Conservation (phyloP, 2,329 filamentous ascomycete genomes). For the Botrytis sinoallii region DNA sequence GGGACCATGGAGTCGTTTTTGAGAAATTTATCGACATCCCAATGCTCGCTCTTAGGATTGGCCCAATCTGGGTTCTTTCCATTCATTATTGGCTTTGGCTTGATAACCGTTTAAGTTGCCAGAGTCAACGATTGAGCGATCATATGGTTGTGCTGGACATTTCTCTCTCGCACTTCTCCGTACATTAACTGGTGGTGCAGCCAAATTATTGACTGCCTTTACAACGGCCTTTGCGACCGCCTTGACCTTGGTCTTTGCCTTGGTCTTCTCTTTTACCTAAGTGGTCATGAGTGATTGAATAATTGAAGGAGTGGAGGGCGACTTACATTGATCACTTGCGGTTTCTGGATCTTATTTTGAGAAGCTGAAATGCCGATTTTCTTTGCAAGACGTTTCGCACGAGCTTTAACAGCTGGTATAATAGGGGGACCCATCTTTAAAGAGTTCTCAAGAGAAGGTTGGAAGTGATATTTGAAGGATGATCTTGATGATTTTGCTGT, state of each 20-base stretch:
- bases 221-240: not conserved
- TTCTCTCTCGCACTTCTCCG: conserved; percentile 11
- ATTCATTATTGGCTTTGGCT: not conserved
- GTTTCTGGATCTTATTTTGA: not conserved
- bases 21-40: conserved; percentile 27
- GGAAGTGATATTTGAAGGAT: not conserved
- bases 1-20: conserved; percentile 9
- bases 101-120: not conserved
- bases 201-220: not conserved
- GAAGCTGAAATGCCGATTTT: not conserved
- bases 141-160: not conserved
- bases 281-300: not conserved
- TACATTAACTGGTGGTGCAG: not conserved
- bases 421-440: not conserved
- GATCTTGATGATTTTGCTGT: not conserved
- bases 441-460: not conserved
- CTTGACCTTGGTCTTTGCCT: not conserved
- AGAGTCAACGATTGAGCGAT: not conserved
- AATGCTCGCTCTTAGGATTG: conserved; percentile 27
- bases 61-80: conserved; percentile 22
- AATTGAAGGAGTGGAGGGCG: not conserved
- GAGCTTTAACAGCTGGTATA: not conserved
- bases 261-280: not conserved
- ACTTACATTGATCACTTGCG: not conserved
- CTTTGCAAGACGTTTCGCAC: not conserved